These are phyloP conservation scores for sunflower (Helianthus annuus) DNA, from an alignment of 129 eudicot genomes.

Conservation along the genomic window HanXRQr2.0-SUNRISE NC_035433.2:143237033-143237532, in stretches of 20 bases:
- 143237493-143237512: no score
- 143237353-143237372: no score
- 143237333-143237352: no score
- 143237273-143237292: background rate
- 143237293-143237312: background rate
- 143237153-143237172: conserved; percentile 88
- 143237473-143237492: background rate
- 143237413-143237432: conserved; percentile 58
- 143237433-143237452: conserved; percentile 53
- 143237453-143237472: conserved; percentile 70
- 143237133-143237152: conserved; percentile 56
- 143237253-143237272: background rate
- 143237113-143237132: conserved; percentile 93
- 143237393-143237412: conserved; percentile 92
- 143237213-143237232: background rate
- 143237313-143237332: background rate
- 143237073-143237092: background rate
- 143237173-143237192: conserved; percentile 78
- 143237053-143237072: no score
- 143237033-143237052: no score
- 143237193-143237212: background rate
- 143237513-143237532: no score
- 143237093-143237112: conserved; percentile 56
- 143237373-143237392: conserved; percentile 18
- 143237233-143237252: background rate